Percentiles rank a stretch among this genome's conserved stretches.
Evolutionary conservation across 768 basidiomycete species (phyloP).

Genomic region (Mycena alexandri): DNA sequence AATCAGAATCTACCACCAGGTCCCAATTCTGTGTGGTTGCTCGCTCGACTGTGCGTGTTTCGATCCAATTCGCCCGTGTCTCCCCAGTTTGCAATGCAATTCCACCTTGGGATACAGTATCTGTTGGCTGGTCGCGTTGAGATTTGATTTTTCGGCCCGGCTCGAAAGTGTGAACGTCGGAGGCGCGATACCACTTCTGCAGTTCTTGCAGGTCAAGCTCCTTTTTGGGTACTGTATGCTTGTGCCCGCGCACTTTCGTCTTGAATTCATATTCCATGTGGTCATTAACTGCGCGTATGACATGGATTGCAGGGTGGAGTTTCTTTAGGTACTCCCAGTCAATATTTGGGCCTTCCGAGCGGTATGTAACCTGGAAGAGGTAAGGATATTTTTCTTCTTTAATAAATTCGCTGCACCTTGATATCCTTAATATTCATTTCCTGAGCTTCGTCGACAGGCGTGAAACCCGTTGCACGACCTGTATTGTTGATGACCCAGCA

Average conservation of each 20-base stretch:
- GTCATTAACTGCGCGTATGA: constrained; percentile 27
- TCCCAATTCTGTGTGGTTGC: constrained; percentile 35
- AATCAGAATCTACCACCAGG: background rate
- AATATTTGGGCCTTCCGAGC: constrained; percentile 39
- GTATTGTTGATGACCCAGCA: constrained; percentile 42
- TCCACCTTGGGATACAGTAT: constrained; percentile 36
- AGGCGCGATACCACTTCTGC: constrained; percentile 36
- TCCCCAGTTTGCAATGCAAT: constrained; percentile 26
- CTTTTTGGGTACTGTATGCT: constrained; percentile 38
- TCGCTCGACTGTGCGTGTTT: constrained; percentile 33
- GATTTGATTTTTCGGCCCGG: constrained; percentile 35
- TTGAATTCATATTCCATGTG: constrained; percentile 38
- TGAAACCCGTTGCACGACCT: constrained; percentile 20
- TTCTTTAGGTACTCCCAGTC: constrained; percentile 40
- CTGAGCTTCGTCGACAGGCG: constrained; percentile 38
- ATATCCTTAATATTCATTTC: constrained; percentile 42
- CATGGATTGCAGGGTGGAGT: constrained; percentile 37
- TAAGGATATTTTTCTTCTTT: background rate
- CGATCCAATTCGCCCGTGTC: constrained; percentile 38
- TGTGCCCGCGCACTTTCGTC: constrained; percentile 25
- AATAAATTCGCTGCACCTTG: background rate
- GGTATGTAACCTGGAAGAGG: constrained; percentile 38
- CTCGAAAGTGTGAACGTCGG: constrained; percentile 39
- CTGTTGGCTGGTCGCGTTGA: constrained; percentile 29
- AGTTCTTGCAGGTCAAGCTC: constrained; percentile 1